Conservation (phyloP, 345 rosid genomes). For the Geranium brycei region DNA sequence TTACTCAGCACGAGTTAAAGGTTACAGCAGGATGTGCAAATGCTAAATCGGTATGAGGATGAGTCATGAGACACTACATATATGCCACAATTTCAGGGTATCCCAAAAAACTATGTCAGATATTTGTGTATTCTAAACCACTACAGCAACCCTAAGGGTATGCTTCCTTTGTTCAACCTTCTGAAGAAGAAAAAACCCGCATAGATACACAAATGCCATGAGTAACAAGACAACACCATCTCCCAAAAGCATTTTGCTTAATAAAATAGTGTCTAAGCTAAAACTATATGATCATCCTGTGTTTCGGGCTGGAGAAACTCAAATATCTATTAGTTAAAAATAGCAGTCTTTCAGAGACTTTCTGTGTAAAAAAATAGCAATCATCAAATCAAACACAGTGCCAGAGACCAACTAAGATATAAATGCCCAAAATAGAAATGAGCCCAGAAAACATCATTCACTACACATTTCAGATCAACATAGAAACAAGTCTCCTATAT, state of each 20-base stretch:
- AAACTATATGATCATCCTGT: no score
- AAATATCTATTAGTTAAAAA: not conserved
- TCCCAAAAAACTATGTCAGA: not conserved
- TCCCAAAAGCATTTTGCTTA: not conserved
- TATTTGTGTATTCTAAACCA: not conserved
- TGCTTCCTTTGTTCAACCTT: not conserved
- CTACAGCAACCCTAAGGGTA: not conserved
- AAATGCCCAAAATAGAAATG: no score
- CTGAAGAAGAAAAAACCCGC: not conserved
- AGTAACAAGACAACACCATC: not conserved
- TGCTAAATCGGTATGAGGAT: not conserved
- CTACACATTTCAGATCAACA: no score
- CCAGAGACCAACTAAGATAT: no score
- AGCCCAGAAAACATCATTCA: no score
- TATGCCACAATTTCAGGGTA: not conserved
- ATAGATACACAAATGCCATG: not conserved
- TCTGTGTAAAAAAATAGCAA: no score
- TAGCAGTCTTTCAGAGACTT: not conserved
- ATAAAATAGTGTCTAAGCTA: not conserved
- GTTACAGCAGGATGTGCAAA: not conserved
- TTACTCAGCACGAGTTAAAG: no score
- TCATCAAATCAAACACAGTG: no score
- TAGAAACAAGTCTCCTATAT: no score
- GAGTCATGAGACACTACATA: not conserved
- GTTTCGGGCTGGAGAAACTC: no score